Evolutionary conservation across 106 monocot genomes (phyloP).

Genomic region (Allium sativum): DNA sequence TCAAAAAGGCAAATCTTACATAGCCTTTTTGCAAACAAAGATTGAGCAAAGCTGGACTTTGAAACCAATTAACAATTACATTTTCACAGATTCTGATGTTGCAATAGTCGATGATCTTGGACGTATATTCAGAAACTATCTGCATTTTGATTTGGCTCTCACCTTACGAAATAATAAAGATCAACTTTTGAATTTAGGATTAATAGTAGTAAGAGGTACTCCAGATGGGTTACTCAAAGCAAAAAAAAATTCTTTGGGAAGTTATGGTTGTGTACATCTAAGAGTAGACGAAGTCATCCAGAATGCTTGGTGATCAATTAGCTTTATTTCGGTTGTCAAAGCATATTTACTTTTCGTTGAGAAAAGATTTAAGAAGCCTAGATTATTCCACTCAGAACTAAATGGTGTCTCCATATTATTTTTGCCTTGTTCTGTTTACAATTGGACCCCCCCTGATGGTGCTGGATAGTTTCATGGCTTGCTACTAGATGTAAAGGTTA

Average conservation of each 20-base stretch:
- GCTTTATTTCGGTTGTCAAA: constrained; percentile 70
- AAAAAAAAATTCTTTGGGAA: constrained; percentile 53
- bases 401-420: constrained; percentile 56
- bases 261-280: constrained; percentile 64
- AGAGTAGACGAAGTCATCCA: constrained; percentile 68
- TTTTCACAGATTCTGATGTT: constrained; percentile 91
- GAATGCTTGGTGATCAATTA: constrained; percentile 95
- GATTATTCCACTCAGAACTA: constrained; percentile 43
- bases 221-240: constrained; percentile 61
- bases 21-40: constrained; percentile 60
- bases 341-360: constrained; percentile 41
- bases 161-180: constrained; percentile 93
- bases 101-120: constrained; percentile 81
- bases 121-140: constrained; percentile 63
- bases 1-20: constrained; percentile 85
- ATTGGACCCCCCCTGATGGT: constrained; percentile 98
- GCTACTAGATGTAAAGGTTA: constrained; percentile 92
- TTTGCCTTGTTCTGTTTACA: constrained; percentile 84
- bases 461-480: constrained; percentile 99
- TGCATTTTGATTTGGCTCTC: constrained; percentile 75
- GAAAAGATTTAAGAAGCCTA: constrained; percentile 37
- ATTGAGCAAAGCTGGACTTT: constrained; percentile 24
- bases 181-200: constrained; percentile 92
- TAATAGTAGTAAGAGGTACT: constrained; percentile 93
- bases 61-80: constrained; percentile 34